These are phyloP conservation scores for Borealophlyctis nickersoniae DNA, from an alignment of 192 early-diverging fungal species.

Conservation along the genomic window DNA sequence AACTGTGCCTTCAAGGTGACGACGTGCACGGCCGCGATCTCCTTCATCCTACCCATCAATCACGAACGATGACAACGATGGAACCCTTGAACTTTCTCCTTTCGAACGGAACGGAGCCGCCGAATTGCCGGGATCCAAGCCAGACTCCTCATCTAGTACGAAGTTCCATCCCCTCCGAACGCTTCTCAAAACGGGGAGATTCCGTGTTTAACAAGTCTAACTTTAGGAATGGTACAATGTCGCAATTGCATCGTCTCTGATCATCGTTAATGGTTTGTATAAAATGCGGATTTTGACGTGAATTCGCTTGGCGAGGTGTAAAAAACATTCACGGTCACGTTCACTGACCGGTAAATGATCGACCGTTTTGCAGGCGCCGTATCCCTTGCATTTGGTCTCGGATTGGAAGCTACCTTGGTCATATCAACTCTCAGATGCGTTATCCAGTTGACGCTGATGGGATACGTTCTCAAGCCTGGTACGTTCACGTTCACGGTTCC, in stretches of 20 bases:
- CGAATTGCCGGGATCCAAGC: no score
- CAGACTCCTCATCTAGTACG: not conserved
- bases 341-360: no score
- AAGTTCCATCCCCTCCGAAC: not conserved
- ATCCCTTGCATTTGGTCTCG: constrained; percentile 63
- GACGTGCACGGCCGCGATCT: no score
- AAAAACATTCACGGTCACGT: no score
- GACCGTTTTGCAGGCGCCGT: constrained; percentile 38
- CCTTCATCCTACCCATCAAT: no score
- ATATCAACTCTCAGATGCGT: constrained; percentile 55
- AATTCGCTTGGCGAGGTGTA: not conserved
- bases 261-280: constrained; percentile 51
- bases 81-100: no score
- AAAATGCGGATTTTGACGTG: not conserved
- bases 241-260: constrained; percentile 54
- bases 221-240: constrained; percentile 36
- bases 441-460: constrained; percentile 74
- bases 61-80: no score
- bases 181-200: not conserved
- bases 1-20: no score
- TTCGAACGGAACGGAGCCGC: no score
- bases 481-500: no score
- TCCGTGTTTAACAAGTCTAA: no score
- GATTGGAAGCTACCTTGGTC: constrained; percentile 62
- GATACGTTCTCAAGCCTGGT: constrained; percentile 35